Percentiles rank a stretch among this genome's conserved stretches.
These are phyloP conservation scores for Scutellaria baicalensis DNA, from an alignment of 257 asterid species.

Conservation along the genomic window DNA sequence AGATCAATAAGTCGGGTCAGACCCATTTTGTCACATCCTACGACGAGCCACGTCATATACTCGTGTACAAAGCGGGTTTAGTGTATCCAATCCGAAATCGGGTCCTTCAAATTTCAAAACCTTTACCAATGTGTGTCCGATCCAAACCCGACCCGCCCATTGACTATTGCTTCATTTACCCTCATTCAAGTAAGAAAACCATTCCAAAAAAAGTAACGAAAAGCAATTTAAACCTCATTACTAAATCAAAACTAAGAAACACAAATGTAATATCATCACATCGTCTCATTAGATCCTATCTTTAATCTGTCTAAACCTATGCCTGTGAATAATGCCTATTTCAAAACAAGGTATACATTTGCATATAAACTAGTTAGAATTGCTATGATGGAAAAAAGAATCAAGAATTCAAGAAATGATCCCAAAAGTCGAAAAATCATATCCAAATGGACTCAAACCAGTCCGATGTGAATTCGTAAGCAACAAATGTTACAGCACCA, in stretches of 20 bases:
- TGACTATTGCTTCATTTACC: too few species aligned
- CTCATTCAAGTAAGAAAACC: too few species aligned
- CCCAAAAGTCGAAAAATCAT: constrained; percentile 22
- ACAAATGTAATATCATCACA: background rate
- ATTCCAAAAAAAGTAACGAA: too few species aligned
- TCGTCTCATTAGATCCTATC: background rate
- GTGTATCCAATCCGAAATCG: too few species aligned
- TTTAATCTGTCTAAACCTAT: constrained; percentile 1
- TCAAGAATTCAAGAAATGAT: background rate
- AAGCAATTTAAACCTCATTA: too few species aligned
- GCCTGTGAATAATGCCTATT: constrained; percentile 7
- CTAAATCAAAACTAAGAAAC: background rate
- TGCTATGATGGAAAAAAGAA: background rate
- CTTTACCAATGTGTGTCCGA: too few species aligned
- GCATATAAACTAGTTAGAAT: background rate
- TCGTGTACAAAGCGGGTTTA: too few species aligned
- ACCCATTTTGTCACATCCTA: too few species aligned
- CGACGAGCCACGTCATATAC: too few species aligned
- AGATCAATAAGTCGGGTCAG: too few species aligned
- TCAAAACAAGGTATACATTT: background rate
- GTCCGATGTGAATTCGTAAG: constrained; percentile 67
- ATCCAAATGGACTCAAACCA: constrained; percentile 63
- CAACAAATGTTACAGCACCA: constrained; percentile 95
- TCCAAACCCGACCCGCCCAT: too few species aligned
- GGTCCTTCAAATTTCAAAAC: too few species aligned